Conservation (phyloP, 768 basidiomycete species). For the Kondoa malvinella region DNA sequence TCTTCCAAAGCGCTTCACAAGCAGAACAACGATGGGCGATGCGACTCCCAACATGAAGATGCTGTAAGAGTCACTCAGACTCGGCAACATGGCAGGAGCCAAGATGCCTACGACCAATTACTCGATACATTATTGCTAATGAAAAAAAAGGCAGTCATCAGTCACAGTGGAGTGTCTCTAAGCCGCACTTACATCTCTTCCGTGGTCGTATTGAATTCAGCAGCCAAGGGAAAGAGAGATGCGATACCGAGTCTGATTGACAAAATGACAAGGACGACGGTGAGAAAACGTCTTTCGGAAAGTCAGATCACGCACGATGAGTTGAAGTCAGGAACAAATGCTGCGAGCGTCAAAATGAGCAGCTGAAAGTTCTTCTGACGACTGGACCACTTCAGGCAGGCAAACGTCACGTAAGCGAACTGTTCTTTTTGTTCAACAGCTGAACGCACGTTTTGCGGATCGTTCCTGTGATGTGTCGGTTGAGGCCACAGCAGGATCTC, state of each 20-base stretch:
- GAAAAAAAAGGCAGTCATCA: no score
- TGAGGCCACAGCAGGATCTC: neutral
- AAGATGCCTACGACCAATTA: no score
- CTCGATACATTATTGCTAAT: slow-evolving; percentile 9
- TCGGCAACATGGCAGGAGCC: no score
- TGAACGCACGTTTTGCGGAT: slow-evolving; percentile 50
- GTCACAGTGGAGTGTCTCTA: no score
- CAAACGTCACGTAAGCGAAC: no score
- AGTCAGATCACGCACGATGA: no score
- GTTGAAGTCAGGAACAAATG: neutral
- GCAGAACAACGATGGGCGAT: slow-evolving; percentile 33
- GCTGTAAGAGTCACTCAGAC: no score
- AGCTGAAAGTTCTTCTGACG: slow-evolving; percentile 44
- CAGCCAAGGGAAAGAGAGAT: slow-evolving; percentile 45
- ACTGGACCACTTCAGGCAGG: slow-evolving; percentile 39
- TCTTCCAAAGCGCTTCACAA: slow-evolving; percentile 48
- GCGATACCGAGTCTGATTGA: slow-evolving; percentile 52
- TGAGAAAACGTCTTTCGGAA: no score
- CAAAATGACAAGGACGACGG: slow-evolving; percentile 52
- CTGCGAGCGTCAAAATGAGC: slow-evolving; percentile 35
- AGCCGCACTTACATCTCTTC: slow-evolving; percentile 36
- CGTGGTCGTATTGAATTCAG: slow-evolving; percentile 42
- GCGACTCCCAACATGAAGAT: slow-evolving; percentile 44
- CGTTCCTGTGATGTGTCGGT: slow-evolving; percentile 45
- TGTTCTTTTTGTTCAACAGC: no score